Evolutionary conservation across 139 green algal genomes (phyloP).

Genomic region (Haematococcus lacustris): DNA sequence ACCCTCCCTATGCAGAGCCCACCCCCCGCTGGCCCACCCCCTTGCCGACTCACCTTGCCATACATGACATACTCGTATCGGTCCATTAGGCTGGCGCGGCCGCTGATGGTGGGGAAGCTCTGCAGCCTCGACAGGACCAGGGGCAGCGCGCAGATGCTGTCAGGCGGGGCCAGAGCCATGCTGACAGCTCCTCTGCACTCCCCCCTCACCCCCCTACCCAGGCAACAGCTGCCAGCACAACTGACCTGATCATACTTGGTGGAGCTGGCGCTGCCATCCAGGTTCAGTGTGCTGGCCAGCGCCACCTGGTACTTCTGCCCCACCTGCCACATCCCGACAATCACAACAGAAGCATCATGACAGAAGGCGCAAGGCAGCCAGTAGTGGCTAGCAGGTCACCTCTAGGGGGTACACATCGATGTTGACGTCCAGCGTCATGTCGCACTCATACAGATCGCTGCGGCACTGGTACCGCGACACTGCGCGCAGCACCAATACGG

Average conservation of each 20-base stretch:
- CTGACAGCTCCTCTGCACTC: background rate
- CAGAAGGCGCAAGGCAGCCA: no score
- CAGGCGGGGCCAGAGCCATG: no score
- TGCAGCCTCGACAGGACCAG: constrained; percentile 8
- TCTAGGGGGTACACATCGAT: constrained; percentile 86
- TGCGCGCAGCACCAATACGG: constrained; percentile 31
- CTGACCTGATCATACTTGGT: constrained; percentile 60
- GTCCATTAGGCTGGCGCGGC: constrained; percentile 70
- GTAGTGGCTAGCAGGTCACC: no score
- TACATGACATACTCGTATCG: constrained; percentile 96
- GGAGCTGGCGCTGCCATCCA: constrained; percentile 52
- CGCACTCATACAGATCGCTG: constrained; percentile 88
- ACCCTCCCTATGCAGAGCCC: no score
- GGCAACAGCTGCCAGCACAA: background rate
- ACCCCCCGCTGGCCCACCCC: no score
- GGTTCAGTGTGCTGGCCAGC: constrained; percentile 76
- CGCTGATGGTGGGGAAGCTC: constrained; percentile 44
- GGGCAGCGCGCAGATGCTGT: no score
- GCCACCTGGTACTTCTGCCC: constrained; percentile 78
- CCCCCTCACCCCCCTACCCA: no score
- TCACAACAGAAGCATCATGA: background rate
- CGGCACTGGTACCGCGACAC: constrained; percentile 74
- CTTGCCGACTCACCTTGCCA: constrained; percentile 54
- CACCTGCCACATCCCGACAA: constrained; percentile 35
- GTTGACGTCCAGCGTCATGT: constrained; percentile 89